Percentiles rank a stretch among this genome's conserved stretches.
Conservation (phyloP, 306 rosid species). For the Cicer pinnatifidum region DNA sequence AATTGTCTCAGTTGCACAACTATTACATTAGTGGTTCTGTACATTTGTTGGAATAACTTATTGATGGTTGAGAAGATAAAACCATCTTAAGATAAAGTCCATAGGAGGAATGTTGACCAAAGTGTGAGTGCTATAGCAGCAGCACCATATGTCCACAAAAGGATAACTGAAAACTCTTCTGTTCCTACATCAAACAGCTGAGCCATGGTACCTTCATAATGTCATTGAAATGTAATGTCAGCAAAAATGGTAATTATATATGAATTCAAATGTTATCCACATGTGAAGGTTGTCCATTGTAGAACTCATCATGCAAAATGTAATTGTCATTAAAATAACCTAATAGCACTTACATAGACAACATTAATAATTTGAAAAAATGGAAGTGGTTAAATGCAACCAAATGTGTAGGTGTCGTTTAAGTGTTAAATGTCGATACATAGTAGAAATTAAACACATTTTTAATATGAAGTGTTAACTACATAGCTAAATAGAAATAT, state of each 20-base stretch:
- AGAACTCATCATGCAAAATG: background rate
- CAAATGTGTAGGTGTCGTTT: too few species aligned
- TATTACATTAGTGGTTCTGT: background rate
- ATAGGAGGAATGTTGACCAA: conserved; percentile 69
- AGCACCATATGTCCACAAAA: conserved; percentile 72
- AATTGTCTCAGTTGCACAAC: conserved; percentile 22
- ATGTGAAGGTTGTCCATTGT: too few species aligned
- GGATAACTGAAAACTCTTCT: conserved; percentile 79
- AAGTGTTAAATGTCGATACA: too few species aligned
- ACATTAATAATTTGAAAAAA: too few species aligned
- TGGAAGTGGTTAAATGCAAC: too few species aligned
- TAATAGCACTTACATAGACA: too few species aligned
- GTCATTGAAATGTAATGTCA: background rate
- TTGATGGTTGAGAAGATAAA: background rate
- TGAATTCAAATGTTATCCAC: too few species aligned
- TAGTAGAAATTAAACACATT: too few species aligned
- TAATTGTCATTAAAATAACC: background rate
- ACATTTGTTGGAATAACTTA: conserved; percentile 6
- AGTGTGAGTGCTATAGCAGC: conserved; percentile 63
- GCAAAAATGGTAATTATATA: background rate
- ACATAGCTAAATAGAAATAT: too few species aligned
- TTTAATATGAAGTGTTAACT: too few species aligned
- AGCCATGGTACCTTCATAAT: conserved; percentile 71
- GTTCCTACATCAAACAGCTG: conserved; percentile 80
- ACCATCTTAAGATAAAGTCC: conserved; percentile 51